phyloP scores from a whole-genome alignment of 441 rosid species.

The Euphorbia schlechtendalii region DNA sequence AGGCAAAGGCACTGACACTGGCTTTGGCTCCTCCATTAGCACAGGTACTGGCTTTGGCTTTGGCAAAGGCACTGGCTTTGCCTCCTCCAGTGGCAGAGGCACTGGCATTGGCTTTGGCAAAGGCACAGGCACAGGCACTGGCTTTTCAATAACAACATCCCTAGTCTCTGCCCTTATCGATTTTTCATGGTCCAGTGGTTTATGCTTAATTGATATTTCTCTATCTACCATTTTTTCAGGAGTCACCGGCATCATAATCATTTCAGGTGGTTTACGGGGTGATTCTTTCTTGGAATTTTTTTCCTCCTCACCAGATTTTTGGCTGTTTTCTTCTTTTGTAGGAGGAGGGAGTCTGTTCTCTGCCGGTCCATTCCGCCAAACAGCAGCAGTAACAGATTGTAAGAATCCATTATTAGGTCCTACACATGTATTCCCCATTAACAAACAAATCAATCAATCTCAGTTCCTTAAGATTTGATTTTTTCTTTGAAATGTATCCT shows the following conservation, averaged over 20 bases:
- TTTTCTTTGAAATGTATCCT: slow-evolving; percentile 23
- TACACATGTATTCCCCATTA: slow-evolving; percentile 85
- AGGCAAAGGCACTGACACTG: no score
- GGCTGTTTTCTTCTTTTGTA: slow-evolving; percentile 23
- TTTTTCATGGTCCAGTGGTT: slow-evolving; percentile 14
- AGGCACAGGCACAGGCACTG: no score
- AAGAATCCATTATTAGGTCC: slow-evolving; percentile 85
- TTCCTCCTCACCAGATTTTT: slow-evolving; percentile 21
- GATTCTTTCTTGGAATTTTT: slow-evolving; percentile 25
- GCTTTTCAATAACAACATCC: slow-evolving; percentile 22
- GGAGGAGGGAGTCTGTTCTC: slow-evolving; percentile 47
- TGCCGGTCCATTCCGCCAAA: slow-evolving; percentile 56
- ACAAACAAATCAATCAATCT: slow-evolving; percentile 15
- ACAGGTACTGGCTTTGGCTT: no score
- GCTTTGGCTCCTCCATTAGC: no score
- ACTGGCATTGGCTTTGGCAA: no score
- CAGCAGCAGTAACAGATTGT: slow-evolving; percentile 62
- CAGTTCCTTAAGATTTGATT: slow-evolving; percentile 23
- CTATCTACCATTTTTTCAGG: slow-evolving; percentile 17
- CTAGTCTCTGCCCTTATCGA: slow-evolving; percentile 25
- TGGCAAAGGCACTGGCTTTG: no score
- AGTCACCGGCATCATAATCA: slow-evolving; percentile 35
- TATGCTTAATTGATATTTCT: background rate
- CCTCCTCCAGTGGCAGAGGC: no score
- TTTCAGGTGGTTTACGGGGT: slow-evolving; percentile 42